phyloP scores from a whole-genome alignment of 164 flowering plant genomes.

The Vitis rupestris region DNA sequence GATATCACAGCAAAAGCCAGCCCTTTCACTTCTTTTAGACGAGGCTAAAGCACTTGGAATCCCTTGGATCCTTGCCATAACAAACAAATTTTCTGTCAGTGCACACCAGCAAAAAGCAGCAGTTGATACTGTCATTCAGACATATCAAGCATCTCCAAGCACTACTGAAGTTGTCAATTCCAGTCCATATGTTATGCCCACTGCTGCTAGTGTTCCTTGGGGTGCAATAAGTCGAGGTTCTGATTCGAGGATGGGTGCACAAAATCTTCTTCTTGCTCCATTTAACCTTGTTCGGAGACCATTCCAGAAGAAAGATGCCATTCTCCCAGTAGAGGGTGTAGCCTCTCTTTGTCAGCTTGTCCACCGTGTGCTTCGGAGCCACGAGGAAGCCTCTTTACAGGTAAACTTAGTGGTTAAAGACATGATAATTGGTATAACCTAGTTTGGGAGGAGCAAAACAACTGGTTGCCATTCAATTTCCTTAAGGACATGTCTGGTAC shows the following conservation, averaged over 20 bases:
- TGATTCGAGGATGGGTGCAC: constrained; percentile 35
- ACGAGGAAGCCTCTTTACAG: constrained; percentile 83
- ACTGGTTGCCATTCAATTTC: too few relatives aligned
- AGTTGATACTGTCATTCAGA: constrained; percentile 62
- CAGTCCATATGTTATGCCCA: constrained; percentile 74
- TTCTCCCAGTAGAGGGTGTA: constrained; percentile 83
- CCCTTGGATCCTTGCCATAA: constrained; percentile 94
- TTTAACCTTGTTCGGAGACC: constrained; percentile 70
- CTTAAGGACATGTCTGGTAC: too few relatives aligned
- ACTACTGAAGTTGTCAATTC: constrained; percentile 74
- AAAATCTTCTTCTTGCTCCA: constrained; percentile 54
- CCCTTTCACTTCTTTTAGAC: constrained; percentile 72
- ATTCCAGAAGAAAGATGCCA: constrained; percentile 62
- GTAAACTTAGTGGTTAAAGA: constrained; percentile 25
- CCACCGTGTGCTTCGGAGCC: constrained; percentile 62
- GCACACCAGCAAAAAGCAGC: constrained; percentile 87
- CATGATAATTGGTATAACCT: too few relatives aligned
- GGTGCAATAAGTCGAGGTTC: constrained; percentile 31
- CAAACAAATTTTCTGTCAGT: constrained; percentile 92
- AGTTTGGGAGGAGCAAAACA: too few relatives aligned
- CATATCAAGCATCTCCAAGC: constrained; percentile 74
- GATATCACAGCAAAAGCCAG: constrained; percentile 56
- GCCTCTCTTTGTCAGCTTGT: constrained; percentile 60
- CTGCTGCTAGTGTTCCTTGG: constrained; percentile 49
- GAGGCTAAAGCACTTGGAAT: constrained; percentile 90